These are phyloP conservation scores for Bryum argenteum DNA, from an alignment of 225 moss, liverwort and hornwort genomes.

Conservation along the genomic window DNA sequence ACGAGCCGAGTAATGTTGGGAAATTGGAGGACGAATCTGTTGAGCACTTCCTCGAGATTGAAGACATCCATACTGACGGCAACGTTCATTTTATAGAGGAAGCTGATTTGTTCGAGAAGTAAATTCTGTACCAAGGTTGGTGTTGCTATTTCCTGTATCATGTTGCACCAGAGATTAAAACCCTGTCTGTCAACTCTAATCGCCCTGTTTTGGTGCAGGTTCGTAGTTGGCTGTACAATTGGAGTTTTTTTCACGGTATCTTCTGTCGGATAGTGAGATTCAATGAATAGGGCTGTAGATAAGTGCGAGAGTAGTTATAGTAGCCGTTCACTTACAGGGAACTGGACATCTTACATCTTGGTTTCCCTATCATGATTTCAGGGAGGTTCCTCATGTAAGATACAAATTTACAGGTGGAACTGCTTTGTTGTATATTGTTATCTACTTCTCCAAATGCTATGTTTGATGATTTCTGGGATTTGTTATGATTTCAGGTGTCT, in stretches of 20 bases:
- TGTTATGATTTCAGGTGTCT: too few species aligned
- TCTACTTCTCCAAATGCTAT: too few species aligned
- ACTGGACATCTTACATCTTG: background rate
- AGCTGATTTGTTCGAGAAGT: conserved; percentile 52
- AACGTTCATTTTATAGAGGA: conserved; percentile 51
- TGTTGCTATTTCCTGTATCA: background rate
- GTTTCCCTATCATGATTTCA: conserved; percentile 1
- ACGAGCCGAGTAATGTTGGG: conserved; percentile 38
- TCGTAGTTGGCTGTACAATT: conserved; percentile 24
- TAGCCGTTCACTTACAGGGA: conserved; percentile 3
- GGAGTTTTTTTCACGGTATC: conserved; percentile 12
- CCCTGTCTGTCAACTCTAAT: conserved; percentile 13
- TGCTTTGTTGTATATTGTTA: conserved; percentile 4
- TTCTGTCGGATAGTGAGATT: conserved; percentile 10
- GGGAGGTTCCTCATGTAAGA: conserved; percentile 7
- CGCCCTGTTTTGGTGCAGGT: conserved; percentile 29
- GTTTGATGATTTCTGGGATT: too few species aligned
- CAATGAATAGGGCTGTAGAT: conserved; percentile 22
- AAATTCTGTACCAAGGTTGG: conserved; percentile 21
- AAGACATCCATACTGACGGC: conserved; percentile 50
- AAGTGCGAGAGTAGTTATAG: background rate
- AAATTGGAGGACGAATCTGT: conserved; percentile 55
- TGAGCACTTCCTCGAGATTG: conserved; percentile 49
- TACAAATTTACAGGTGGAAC: background rate
- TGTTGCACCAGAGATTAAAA: background rate